phyloP scores from a whole-genome alignment of 169 alveolate genomes.

The Babesia caballi region DNA sequence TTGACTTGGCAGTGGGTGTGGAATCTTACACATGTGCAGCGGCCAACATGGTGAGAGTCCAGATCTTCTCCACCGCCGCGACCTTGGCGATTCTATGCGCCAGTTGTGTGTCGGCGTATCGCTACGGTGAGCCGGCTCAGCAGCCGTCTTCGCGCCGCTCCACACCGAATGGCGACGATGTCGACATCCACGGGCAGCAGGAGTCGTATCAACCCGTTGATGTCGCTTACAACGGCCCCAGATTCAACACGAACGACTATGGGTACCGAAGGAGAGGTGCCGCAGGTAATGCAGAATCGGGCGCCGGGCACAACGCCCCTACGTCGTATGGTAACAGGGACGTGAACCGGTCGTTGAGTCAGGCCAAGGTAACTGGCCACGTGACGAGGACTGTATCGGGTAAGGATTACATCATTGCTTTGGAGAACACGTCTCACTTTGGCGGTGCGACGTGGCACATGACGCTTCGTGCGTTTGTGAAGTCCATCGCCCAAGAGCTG shows the following conservation, averaged over 20 bases:
- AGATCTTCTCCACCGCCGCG: not conserved
- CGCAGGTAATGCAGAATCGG: no score
- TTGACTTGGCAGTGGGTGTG: no score
- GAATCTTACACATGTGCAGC: slow-evolving; percentile 5
- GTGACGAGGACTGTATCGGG: not conserved
- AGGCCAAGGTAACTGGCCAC: no score
- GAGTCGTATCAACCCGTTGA: no score
- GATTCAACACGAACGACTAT: not conserved
- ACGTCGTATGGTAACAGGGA: no score
- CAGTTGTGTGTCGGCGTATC: not conserved
- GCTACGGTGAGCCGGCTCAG: not conserved
- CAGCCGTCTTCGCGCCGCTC: no score
- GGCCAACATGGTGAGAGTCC: not conserved
- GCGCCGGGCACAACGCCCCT: no score
- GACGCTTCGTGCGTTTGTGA: slow-evolving; percentile 8
- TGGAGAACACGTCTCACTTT: slow-evolving; percentile 36
- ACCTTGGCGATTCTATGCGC: not conserved
- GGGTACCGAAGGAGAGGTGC: no score
- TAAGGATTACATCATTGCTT: slow-evolving; percentile 44
- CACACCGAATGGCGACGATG: no score
- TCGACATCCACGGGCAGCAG: no score
- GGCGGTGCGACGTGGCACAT: slow-evolving; percentile 12
- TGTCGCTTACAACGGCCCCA: no score
- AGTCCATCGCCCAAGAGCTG: slow-evolving; percentile 7
- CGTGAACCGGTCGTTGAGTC: no score